These are phyloP conservation scores for Malassezia pachydermatis DNA, from an alignment of 1,284 basidiomycete species.

Conservation along the genomic window DNA sequence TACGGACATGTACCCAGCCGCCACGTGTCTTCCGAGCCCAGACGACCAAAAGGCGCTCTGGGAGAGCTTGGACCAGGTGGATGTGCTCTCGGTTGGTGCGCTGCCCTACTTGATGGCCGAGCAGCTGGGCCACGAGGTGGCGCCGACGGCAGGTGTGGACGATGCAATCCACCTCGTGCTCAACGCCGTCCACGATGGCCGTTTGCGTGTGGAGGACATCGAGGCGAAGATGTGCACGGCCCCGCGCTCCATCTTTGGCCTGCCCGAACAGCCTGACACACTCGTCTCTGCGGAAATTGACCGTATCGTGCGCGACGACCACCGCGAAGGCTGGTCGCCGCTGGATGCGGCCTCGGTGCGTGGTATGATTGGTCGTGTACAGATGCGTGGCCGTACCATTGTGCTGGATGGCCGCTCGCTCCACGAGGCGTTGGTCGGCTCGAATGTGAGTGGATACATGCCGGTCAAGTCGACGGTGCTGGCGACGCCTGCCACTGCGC, in stretches of 20 bases:
- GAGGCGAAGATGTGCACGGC: conserved; percentile 74
- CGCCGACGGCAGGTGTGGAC: conserved; percentile 68
- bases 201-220: conserved; percentile 74
- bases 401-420: conserved; percentile 75
- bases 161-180: conserved; percentile 81
- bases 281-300: conserved; percentile 83
- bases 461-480: conserved; percentile 21
- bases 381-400: conserved; percentile 79
- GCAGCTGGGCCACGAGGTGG: conserved; percentile 57
- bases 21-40: conserved; percentile 61
- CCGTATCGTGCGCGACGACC: conserved; percentile 53
- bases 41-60: conserved; percentile 78
- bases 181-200: conserved; percentile 70
- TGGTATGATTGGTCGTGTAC: conserved; percentile 79
- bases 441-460: conserved; percentile 61
- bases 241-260: conserved; percentile 79
- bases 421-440: conserved; percentile 59
- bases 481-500: not conserved
- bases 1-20: conserved; percentile 55
- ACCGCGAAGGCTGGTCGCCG: conserved; percentile 67
- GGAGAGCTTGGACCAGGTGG: conserved; percentile 73
- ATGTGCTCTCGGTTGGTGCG: conserved; percentile 80
- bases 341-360: conserved; percentile 59
- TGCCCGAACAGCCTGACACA: conserved; percentile 67
- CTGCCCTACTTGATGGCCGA: conserved; percentile 68